phyloP scores from a whole-genome alignment of 257 asterid genomes.

The Nicotiana otophora region DNA sequence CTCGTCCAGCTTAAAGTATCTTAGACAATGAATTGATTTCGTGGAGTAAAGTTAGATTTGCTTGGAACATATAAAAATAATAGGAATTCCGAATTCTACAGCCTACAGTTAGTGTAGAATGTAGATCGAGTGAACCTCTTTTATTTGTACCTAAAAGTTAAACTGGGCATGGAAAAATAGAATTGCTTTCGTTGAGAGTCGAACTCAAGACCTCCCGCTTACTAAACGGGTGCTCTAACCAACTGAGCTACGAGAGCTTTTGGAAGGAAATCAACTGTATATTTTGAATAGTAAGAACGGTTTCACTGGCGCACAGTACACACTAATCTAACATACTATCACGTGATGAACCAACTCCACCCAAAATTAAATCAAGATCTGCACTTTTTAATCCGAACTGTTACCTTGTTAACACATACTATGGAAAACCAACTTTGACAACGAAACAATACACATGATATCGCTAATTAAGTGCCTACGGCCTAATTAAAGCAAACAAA shows the following conservation, averaged over 20 bases:
- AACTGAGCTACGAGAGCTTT: constrained; percentile 85
- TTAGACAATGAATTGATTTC: background rate
- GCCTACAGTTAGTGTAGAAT: background rate
- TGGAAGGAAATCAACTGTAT: fast-evolving
- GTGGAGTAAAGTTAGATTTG: background rate
- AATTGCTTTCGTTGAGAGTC: constrained; percentile 69
- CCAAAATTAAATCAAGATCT: background rate
- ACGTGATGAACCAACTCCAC: background rate
- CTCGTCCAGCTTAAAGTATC: background rate
- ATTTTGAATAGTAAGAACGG: too few species aligned
- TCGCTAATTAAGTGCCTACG: background rate
- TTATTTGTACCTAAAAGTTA: background rate
- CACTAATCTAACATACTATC: background rate
- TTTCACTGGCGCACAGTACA: background rate
- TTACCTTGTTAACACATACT: too few species aligned
- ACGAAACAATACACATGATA: background rate
- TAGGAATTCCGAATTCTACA: background rate
- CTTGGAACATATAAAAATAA: background rate
- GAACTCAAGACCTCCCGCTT: constrained; percentile 98
- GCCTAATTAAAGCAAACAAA: background rate
- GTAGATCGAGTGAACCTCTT: background rate
- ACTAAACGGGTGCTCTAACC: constrained; percentile 98
- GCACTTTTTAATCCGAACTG: too few species aligned
- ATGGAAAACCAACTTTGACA: background rate
- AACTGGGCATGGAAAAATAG: background rate